These are phyloP conservation scores for Ceratocystis cacaofunesta DNA, from an alignment of 2,329 filamentous ascomycete species.

Conservation along the genomic window DNA sequence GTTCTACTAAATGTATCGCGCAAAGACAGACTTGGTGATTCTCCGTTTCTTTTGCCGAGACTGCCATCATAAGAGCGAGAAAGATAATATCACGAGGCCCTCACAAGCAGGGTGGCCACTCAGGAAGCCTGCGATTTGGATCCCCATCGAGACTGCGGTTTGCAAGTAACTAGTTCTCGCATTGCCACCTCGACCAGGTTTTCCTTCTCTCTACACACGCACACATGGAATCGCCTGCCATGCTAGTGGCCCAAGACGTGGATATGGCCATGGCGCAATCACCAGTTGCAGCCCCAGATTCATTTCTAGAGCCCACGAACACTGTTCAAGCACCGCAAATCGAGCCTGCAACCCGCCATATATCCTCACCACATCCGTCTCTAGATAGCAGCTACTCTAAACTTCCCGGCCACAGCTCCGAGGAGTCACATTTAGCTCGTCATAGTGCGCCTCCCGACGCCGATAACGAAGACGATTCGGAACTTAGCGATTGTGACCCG, in stretches of 20 bases:
- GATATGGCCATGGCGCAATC: neutral
- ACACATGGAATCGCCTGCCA: neutral
- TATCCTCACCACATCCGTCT: neutral
- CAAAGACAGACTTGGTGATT: neutral
- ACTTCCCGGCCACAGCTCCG: neutral
- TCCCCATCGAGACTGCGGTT: neutral
- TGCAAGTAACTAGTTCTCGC: neutral
- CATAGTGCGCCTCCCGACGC: neutral
- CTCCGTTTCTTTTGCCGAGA: neutral
- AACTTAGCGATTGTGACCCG: constrained; percentile 51
- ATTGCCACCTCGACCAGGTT: neutral
- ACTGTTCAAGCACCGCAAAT: neutral
- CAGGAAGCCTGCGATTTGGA: neutral
- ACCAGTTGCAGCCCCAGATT: neutral
- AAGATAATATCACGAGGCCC: neutral
- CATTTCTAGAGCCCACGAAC: neutral
- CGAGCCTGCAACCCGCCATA: neutral
- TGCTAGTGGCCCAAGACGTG: neutral
- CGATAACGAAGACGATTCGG: constrained; percentile 34
- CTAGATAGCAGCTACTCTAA: neutral
- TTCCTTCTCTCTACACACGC: neutral
- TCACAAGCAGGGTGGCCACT: neutral
- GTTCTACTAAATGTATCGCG: neutral
- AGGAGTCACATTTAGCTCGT: neutral
- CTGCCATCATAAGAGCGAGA: neutral